Base-by-base conservation (phyloP, 2,329 filamentous ascomycete species). In the Aphanoascus verrucosus region DNA sequence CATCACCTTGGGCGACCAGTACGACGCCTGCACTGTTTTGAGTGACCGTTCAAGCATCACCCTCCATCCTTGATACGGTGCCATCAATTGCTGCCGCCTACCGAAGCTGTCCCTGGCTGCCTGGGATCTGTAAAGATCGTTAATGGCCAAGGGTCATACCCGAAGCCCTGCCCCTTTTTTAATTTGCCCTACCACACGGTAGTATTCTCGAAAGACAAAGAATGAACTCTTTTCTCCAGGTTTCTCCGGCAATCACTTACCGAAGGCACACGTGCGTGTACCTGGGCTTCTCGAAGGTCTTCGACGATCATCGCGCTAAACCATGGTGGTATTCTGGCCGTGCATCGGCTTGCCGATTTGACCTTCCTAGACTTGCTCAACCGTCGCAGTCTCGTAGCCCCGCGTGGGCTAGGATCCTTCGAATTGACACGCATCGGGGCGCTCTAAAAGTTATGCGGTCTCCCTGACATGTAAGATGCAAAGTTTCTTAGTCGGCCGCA, bases 271-370 rank as follows among this genome's bases (percentile, higher is more conserved):
- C 48, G 48, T 50, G 48, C 17, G 15, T 42, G 15, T 14, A 14
- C 31, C 31, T 17, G 23, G 17, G 2, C 9, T 32, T 42, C 40
- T 17, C 19, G 40, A 43, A 12, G 6, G 46, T 19, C 37, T 28
- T 19, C 5, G 40, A 42, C 19, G 23, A 34, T 37, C n/a, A 12
- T 35, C 37, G 45, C 45, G 37, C 32, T 48, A 17, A n/a, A 17
- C 32, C 45, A 37, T n/a, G 11, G 20, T 4, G n/a, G 14, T 35
- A 23, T 42, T 32, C 12, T 34, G 28, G 20, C 37, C 15, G 14
- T 23, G 31, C 38, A 19, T 50, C 37, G 37, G 40, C 48, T 42
- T 50, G 48, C 40, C 48, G 37, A 50, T 49, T 32, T 23, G 5
- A 40, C 12, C 12, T 23, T 46, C 12, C 5, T 3, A 12, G 5